These are phyloP conservation scores for Penicillium malachiteum DNA, from an alignment of 495 filamentous ascomycete genomes.

Conservation along the genomic window DNA sequence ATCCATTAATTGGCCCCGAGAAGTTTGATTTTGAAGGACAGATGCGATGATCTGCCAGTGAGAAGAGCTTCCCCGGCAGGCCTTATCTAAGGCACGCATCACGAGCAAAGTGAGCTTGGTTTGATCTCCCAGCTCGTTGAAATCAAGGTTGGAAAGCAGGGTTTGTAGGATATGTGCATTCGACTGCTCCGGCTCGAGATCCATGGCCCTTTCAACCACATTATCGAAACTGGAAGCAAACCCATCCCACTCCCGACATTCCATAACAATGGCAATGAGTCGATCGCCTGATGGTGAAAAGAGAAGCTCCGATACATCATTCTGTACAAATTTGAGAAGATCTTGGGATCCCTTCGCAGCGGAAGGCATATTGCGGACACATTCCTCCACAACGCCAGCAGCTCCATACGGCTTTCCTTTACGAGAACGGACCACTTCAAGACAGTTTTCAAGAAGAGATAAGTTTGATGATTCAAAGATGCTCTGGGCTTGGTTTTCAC, in stretches of 20 bases:
- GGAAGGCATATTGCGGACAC: slow-evolving; percentile 42
- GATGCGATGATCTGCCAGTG: slow-evolving; percentile 48
- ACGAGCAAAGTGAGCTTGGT: slow-evolving; percentile 36
- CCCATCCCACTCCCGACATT: slow-evolving; percentile 41
- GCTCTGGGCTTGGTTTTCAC: slow-evolving; percentile 17
- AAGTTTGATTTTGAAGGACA: slow-evolving; percentile 45
- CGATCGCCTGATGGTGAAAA: slow-evolving; percentile 54
- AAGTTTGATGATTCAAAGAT: slow-evolving; percentile 29
- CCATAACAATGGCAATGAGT: slow-evolving; percentile 40
- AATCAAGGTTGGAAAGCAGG: slow-evolving; percentile 40
- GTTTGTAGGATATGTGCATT: slow-evolving; percentile 42
- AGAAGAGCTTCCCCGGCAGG: slow-evolving; percentile 37
- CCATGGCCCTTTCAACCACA: slow-evolving; percentile 37
- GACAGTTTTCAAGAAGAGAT: slow-evolving; percentile 48
- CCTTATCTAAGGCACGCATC: slow-evolving; percentile 35
- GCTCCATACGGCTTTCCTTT: slow-evolving; percentile 85
- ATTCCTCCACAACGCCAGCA: slow-evolving; percentile 60
- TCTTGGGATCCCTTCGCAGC: slow-evolving; percentile 33
- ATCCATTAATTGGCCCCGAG: slow-evolving; percentile 41
- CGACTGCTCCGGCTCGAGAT: slow-evolving; percentile 38
- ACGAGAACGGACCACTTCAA: slow-evolving; percentile 51
- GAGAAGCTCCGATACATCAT: slow-evolving; percentile 50
- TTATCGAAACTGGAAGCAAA: slow-evolving; percentile 41
- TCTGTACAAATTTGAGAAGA: slow-evolving; percentile 43
- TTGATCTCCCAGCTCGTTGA: slow-evolving; percentile 37